Percentiles rank a stretch among this genome's conserved stretches.
Evolutionary conservation across 805 yeast species (phyloP).

Genomic region (Cyberlindnera saturnus): DNA sequence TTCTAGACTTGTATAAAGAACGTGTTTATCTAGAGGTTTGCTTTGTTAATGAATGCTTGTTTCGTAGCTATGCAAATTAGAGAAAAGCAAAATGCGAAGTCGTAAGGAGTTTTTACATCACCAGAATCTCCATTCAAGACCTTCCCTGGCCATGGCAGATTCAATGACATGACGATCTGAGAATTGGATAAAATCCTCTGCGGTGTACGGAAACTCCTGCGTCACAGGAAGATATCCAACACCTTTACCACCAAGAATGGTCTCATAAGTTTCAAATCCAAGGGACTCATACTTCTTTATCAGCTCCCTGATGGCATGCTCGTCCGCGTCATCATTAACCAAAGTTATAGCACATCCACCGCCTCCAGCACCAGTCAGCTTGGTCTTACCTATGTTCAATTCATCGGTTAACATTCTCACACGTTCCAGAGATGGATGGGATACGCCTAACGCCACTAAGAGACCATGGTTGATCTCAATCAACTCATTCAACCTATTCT

Average conservation of each 20-base stretch:
- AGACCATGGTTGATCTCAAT: slow-evolving; percentile 84
- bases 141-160: slow-evolving; percentile 36
- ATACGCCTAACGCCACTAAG: slow-evolving; percentile 79
- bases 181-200: slow-evolving; percentile 33
- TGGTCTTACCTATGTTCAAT: slow-evolving; percentile 72
- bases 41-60: too few relatives aligned
- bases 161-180: slow-evolving; percentile 43
- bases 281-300: slow-evolving; percentile 30
- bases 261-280: slow-evolving; percentile 71
- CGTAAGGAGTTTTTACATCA: slow-evolving; percentile 19
- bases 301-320: slow-evolving; percentile 30
- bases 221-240: slow-evolving; percentile 45
- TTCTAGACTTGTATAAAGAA: too few relatives aligned
- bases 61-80: too few relatives aligned
- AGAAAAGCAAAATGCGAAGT: too few relatives aligned
- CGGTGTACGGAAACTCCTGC: slow-evolving; percentile 13
- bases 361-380: slow-evolving; percentile 97
- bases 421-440: slow-evolving; percentile 85
- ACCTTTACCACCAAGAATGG: slow-evolving; percentile 87
- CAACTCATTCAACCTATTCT: slow-evolving; percentile 47
- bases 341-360: slow-evolving; percentile 97
- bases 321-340: slow-evolving; percentile 36
- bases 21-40: too few relatives aligned
- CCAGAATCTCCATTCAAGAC: slow-evolving; percentile 56
- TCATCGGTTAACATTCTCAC: slow-evolving; percentile 64